Conservation (phyloP, 352 stramenopile genomes). For the Pythium sp. region DNA sequence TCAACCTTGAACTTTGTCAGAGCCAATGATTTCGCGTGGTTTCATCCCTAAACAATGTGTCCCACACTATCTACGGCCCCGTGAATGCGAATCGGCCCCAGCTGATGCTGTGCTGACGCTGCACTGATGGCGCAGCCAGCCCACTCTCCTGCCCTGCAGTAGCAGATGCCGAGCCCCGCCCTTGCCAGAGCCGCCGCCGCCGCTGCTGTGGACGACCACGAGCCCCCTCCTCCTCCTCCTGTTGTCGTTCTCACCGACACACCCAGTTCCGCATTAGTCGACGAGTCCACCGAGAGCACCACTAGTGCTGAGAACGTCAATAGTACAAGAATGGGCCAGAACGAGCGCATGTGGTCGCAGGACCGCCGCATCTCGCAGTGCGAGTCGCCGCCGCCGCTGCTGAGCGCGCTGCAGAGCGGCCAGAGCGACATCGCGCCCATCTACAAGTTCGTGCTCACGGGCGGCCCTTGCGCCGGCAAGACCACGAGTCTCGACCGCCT, state of each 20-base stretch:
- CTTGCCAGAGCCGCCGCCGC: not conserved
- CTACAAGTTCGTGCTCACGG: slow-evolving; percentile 94
- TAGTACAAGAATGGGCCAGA: slow-evolving; percentile 27
- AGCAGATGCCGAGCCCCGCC: not conserved
- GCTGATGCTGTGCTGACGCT: not conserved
- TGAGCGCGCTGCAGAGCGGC: slow-evolving; percentile 65
- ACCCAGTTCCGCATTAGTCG: not conserved
- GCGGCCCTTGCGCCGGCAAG: slow-evolving; percentile 94
- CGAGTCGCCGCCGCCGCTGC: slow-evolving; percentile 46
- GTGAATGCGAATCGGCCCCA: slow-evolving; percentile 6
- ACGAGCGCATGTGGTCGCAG: slow-evolving; percentile 54
- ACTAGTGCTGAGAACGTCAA: not conserved
- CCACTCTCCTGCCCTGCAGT: not conserved
- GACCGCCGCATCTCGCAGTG: slow-evolving; percentile 33
- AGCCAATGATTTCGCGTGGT: not conserved
- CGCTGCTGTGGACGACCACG: slow-evolving; percentile 6
- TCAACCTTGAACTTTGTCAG: slow-evolving; percentile 1
- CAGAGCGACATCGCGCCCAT: slow-evolving; percentile 75
- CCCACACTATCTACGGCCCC: not conserved
- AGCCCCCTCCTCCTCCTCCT: slow-evolving; percentile 21
- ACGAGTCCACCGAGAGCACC: not conserved
- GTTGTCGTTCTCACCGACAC: not conserved
- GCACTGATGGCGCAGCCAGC: not conserved
- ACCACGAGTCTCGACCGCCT: slow-evolving; percentile 93
- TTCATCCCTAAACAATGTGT: not conserved